Base-by-base conservation (phyloP, 2,329 filamentous ascomycete species). In the Didymosphaeria variabile region DNA sequence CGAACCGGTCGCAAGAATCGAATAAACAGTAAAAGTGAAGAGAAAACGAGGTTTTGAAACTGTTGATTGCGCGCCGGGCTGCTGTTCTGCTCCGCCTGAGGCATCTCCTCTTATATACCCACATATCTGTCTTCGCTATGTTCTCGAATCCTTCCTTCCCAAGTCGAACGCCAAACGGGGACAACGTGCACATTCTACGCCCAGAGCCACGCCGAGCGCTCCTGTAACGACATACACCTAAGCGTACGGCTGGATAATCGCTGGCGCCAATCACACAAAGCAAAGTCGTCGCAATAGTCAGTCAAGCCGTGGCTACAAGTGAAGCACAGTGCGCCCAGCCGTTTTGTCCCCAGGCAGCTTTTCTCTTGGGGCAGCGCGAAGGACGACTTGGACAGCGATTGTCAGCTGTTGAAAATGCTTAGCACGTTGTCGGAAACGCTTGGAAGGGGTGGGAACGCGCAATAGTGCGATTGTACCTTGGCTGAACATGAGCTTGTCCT, bases 1-100 rank as follows among this genome's bases (percentile, higher is more conserved):
- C 52, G 52, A 55, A 44, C 52, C 52, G 38, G 52, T 45, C 52
- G 38, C 52, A 55, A 31, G 26, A 44, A 21, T 32, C 15, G 26
- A 54, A 21, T 8, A n/a, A 44, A 12, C 6, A 23, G 23, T 5
- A 21, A 32, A 6, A 13, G 12, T 29, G 2, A 21, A 53, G 31
- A 10, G 9, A 23, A 55, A 55, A 13, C 9, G 38, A 44, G 32
- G 15, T n/a, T 19, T 29, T 40, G 13, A n/a, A 44, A 44, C 19
- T 45, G n/a, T n/a, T 34, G 51, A 12, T 44, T 54, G 36, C 23
- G 51, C 51, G 23, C 49, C 32, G n/a, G 32, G 32, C 49, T 54
- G 36, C 32, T 52, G n/a, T 23, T 53, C 23, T 31, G n/a, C 8
- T 31, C 32, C 23, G 15, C 5, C 23, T 34, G 3, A 42, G 50